These are phyloP conservation scores for Aspergillus luchuensis DNA, from an alignment of 2,329 filamentous ascomycete genomes.

Conservation along the genomic window DNA sequence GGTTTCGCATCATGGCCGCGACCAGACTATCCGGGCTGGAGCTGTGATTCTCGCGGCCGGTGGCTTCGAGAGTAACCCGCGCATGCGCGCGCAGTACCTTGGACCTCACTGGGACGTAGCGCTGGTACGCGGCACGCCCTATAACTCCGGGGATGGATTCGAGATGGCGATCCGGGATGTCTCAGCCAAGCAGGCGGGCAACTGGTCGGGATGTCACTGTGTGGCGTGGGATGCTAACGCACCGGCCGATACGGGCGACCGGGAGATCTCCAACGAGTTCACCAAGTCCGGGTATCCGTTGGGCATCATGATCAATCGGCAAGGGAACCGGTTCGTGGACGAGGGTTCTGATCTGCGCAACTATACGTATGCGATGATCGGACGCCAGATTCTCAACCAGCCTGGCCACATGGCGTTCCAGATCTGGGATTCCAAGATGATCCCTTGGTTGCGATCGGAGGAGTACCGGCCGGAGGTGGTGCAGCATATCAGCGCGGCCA, in stretches of 20 bases:
- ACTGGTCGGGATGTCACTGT: slow-evolving; percentile 67
- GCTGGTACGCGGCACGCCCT: slow-evolving; percentile 63
- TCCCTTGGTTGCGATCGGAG: slow-evolving; percentile 58
- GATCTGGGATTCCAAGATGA: slow-evolving; percentile 60
- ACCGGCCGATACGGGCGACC: slow-evolving; percentile 56
- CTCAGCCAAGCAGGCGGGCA: slow-evolving; percentile 55
- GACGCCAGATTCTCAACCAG: slow-evolving; percentile 62
- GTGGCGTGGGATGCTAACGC: slow-evolving; percentile 68
- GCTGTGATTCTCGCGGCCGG: slow-evolving; percentile 51
- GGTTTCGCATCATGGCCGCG: slow-evolving; percentile 18
- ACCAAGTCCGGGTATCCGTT: slow-evolving; percentile 71
- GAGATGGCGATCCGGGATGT: slow-evolving; percentile 55
- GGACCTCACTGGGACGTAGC: slow-evolving; percentile 66
- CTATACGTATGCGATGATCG: slow-evolving; percentile 69
- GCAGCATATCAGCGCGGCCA: slow-evolving; percentile 53
- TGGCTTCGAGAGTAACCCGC: slow-evolving; percentile 64
- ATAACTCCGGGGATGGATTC: slow-evolving; percentile 64
- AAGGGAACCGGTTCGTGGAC: slow-evolving; percentile 65
- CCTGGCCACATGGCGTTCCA: slow-evolving; percentile 63
- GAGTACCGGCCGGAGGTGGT: slow-evolving; percentile 65
- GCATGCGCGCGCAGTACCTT: slow-evolving; percentile 57
- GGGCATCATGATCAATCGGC: slow-evolving; percentile 64
- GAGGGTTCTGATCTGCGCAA: slow-evolving; percentile 67
- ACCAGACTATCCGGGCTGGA: slow-evolving; percentile 20
- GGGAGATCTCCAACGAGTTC: slow-evolving; percentile 64